Conservation (phyloP, 139 green algal genomes). For the Volvox reticuliferus region DNA sequence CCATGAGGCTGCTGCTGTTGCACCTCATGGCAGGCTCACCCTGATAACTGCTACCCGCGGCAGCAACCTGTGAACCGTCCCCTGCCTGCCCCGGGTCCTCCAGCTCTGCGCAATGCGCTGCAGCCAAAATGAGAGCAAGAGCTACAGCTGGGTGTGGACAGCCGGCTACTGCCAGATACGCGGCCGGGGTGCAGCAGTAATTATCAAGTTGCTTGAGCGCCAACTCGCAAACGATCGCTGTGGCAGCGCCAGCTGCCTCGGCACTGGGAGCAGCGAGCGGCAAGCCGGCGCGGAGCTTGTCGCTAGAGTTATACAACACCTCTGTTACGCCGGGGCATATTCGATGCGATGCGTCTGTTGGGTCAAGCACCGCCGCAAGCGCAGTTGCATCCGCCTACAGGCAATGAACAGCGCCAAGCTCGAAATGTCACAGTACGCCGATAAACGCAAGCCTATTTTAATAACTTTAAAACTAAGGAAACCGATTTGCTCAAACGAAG, state of each 20-base stretch:
- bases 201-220: neutral
- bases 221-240: neutral
- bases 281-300: neutral
- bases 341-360: neutral
- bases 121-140: conserved; percentile 31
- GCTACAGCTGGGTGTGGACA: conserved; percentile 28
- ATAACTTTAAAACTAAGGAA: too few relatives aligned
- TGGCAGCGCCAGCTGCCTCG: neutral
- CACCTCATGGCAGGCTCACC: neutral
- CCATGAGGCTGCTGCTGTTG: too few relatives aligned
- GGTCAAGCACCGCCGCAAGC: conserved; percentile 25
- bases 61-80: neutral
- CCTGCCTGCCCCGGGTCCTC: neutral
- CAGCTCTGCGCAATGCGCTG: conserved; percentile 25
- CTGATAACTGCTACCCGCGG: neutral
- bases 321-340: neutral
- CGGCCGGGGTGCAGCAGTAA: conserved; percentile 21
- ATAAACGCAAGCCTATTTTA: too few relatives aligned
- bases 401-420: neutral
- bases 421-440: too few relatives aligned
- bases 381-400: conserved; percentile 25
- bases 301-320: neutral
- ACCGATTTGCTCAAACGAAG: too few relatives aligned
- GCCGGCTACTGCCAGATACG: conserved; percentile 25
- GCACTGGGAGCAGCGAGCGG: neutral